These are phyloP conservation scores for Andalucia godoyi DNA, from an alignment of 78 protist genomes.

Conservation along the genomic window DNA sequence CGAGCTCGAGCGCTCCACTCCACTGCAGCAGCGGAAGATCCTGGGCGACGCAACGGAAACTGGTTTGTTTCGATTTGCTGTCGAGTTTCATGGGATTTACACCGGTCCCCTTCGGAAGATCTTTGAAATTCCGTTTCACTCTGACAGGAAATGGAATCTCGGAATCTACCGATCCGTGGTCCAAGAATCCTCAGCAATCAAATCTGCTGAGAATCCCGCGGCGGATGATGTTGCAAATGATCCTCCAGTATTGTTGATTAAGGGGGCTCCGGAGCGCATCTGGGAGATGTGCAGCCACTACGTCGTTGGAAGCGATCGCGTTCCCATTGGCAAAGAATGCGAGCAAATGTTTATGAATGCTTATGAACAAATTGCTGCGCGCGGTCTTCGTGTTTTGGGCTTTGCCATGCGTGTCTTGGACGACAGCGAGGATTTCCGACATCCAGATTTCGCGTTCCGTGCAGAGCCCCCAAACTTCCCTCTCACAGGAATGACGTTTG, in stretches of 20 bases:
- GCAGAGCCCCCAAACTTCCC: slow-evolving; percentile 16
- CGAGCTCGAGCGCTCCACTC: too few relatives aligned
- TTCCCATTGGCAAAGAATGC: too few relatives aligned
- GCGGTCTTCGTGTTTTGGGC: slow-evolving; percentile 62
- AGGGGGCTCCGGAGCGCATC: slow-evolving; percentile 82
- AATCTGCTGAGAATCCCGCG: too few relatives aligned
- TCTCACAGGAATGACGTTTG: slow-evolving; percentile 10
- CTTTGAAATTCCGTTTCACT: slow-evolving; percentile 85
- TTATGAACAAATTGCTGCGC: background rate
- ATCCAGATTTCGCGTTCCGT: slow-evolving; percentile 10
- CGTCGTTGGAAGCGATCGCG: slow-evolving; percentile 23
- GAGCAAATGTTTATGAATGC: too few relatives aligned
- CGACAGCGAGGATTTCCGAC: background rate
- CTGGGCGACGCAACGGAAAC: too few relatives aligned
- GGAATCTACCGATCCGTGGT: too few relatives aligned
- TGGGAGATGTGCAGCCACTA: slow-evolving; percentile 28
- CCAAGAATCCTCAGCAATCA: too few relatives aligned
- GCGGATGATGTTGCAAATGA: too few relatives aligned
- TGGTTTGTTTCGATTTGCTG: too few relatives aligned
- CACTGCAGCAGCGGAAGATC: too few relatives aligned
- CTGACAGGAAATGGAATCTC: slow-evolving; percentile 73
- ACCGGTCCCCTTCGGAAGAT: slow-evolving; percentile 32
- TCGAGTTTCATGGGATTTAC: too few relatives aligned
- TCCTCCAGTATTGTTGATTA: slow-evolving; percentile 19
- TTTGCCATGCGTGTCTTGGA: slow-evolving; percentile 9